A percentile compares a stretch with the other conserved stretches of the same genome.
Conservation (phyloP, 2,329 filamentous ascomycete species). For the Teratosphaeriaceae sp. region DNA sequence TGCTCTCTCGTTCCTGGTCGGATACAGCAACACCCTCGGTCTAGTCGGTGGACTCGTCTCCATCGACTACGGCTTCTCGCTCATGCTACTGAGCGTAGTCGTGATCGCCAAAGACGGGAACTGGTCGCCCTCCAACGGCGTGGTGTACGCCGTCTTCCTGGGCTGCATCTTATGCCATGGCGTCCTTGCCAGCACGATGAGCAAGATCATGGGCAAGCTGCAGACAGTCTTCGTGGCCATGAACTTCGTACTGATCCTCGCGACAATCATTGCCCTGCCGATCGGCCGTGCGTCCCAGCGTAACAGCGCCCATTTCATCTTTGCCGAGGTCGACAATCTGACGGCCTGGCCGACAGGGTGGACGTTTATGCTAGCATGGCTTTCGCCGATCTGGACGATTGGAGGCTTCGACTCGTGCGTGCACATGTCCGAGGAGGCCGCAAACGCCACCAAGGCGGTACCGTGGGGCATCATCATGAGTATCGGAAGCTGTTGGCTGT, state of each 20-base stretch:
- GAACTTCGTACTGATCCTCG: slow-evolving; percentile 49
- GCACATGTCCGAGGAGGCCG: slow-evolving; percentile 56
- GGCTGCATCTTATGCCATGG: slow-evolving; percentile 49
- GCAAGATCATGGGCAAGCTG: slow-evolving; percentile 53
- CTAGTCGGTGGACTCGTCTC: slow-evolving; percentile 56
- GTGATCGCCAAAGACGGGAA: slow-evolving; percentile 51
- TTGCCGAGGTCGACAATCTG: slow-evolving; percentile 49
- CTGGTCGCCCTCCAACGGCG: slow-evolving; percentile 50
- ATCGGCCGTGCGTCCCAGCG: slow-evolving; percentile 35
- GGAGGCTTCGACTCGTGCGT: slow-evolving; percentile 51
- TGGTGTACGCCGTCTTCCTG: slow-evolving; percentile 53
- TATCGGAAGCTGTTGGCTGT: slow-evolving; percentile 48
- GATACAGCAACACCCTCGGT: slow-evolving; percentile 56
- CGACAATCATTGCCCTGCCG: slow-evolving; percentile 51
- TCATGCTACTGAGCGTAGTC: slow-evolving; percentile 54
- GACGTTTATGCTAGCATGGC: slow-evolving; percentile 54
- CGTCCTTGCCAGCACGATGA: slow-evolving; percentile 46
- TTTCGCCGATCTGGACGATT: slow-evolving; percentile 57
- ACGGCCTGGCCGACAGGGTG: slow-evolving; percentile 44
- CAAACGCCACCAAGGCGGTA: slow-evolving; percentile 53
- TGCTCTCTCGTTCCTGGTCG: slow-evolving; percentile 53
- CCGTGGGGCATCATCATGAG: slow-evolving; percentile 55
- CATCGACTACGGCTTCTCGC: slow-evolving; percentile 52
- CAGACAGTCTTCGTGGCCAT: slow-evolving; percentile 50
- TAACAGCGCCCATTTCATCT: slow-evolving; percentile 47